These are phyloP conservation scores for Xerocomus spinulosus DNA, from an alignment of 768 basidiomycete species.

Conservation along the genomic window DNA sequence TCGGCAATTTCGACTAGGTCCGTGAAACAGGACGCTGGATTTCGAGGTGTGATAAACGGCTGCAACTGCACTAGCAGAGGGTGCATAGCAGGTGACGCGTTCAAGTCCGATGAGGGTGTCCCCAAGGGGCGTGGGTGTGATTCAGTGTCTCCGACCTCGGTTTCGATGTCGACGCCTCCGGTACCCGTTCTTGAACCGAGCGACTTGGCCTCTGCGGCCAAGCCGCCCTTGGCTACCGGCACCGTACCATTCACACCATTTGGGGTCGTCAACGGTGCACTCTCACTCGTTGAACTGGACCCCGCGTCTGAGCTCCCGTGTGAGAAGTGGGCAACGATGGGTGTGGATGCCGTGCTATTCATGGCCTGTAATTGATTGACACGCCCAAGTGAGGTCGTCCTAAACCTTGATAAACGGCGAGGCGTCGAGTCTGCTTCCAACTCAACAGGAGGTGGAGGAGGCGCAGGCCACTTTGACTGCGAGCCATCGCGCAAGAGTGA, in stretches of 20 bases:
- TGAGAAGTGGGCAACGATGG: slow-evolving; percentile 43
- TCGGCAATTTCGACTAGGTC: slow-evolving; percentile 78
- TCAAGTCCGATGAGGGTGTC: neutral
- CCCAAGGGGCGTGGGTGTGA: neutral
- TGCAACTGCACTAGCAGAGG: slow-evolving; percentile 42
- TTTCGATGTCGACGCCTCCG: slow-evolving; percentile 27
- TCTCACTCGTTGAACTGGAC: slow-evolving; percentile 32
- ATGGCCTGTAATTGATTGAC: slow-evolving; percentile 20
- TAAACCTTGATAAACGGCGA: slow-evolving; percentile 26
- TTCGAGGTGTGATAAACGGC: slow-evolving; percentile 60
- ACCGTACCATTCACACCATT: slow-evolving; percentile 11
- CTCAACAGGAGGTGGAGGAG: slow-evolving; percentile 28
- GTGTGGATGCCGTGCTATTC: slow-evolving; percentile 34
- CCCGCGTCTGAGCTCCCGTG: slow-evolving; percentile 33
- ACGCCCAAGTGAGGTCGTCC: slow-evolving; percentile 27
- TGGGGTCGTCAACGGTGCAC: slow-evolving; percentile 15
- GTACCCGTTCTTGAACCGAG: slow-evolving; percentile 34
- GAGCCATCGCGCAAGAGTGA: slow-evolving; percentile 17
- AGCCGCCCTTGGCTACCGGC: neutral
- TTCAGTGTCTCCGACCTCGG: slow-evolving; percentile 4
- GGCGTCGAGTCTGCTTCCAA: slow-evolving; percentile 22
- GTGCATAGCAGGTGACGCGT: slow-evolving; percentile 2
- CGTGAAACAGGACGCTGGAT: slow-evolving; percentile 61
- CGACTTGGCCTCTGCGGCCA: slow-evolving; percentile 24
- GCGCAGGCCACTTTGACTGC: slow-evolving; percentile 29